Base-by-base conservation (phyloP, 2,329 filamentous ascomycete genomes). In the Colletotrichum melonis region DNA sequence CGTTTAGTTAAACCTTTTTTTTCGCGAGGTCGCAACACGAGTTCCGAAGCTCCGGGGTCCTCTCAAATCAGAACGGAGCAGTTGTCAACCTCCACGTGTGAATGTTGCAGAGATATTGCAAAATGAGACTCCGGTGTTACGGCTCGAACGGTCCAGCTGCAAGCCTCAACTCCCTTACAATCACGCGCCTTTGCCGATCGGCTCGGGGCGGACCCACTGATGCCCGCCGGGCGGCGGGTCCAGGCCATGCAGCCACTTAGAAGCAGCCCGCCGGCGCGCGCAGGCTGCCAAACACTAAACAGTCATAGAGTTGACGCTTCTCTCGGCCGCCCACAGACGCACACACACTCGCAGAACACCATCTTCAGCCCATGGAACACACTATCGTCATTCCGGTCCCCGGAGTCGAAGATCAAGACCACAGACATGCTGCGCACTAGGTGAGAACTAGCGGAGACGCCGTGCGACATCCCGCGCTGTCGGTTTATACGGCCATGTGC, bases 141-240 rank as follows among this genome's bases (percentile, higher is more conserved):
- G 19, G 42, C 42, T 49, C 42, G 42, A 22, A n/a, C 42, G 42
- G 42, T 49, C 19, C 42, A 49, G 42, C 56, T 38, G 24, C 59
- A 46, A 32, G 1, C 55, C 57, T 56, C 28, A 58, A 14, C 55
- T 26, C 42, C 42, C 42, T 49, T 3, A 49, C 19, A n/a, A 49
- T 19, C 42, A 19, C 19, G 19, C 42, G 19, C 42, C 42, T n/a
- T 59, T 67, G 58, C 66, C 66, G 66, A 49, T 60, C 70, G 55
- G 66, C 70, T 69, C 70, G 19, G 14, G 55, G 59, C 32, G 60
- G 60, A 42, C 70, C 55, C 66, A 59, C 26, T 32, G 9, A 62
- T 62, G 70, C 70, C 70, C 70, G 67, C 5, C 70, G 70, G 70
- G 60, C 67, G n/a, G 70, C 49, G 67, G 70, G 70, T 54, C 67